phyloP scores from a whole-genome alignment of 495 filamentous ascomycete genomes.

The Podospora comata region DNA sequence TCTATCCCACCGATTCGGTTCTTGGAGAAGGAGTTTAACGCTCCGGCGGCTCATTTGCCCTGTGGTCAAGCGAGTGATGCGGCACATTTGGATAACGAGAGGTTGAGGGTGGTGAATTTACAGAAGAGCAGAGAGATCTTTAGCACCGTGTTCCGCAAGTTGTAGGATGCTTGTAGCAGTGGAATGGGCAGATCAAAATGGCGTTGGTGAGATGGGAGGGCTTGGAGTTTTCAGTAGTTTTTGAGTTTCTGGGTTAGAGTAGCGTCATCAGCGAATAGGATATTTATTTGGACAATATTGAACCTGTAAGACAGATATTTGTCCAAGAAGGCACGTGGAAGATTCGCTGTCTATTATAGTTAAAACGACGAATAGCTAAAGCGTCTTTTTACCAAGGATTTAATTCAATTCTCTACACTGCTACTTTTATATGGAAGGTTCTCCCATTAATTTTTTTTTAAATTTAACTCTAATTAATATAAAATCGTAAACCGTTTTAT shows the following conservation, averaged over 20 bases:
- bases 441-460: no score
- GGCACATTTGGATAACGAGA: slow-evolving; percentile 93
- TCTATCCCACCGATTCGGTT: slow-evolving; percentile 92
- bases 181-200: not conserved
- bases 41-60: slow-evolving; percentile 88
- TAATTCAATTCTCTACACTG: no score
- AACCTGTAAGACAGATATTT: no score
- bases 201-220: not conserved
- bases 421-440: no score
- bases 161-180: slow-evolving; percentile 23
- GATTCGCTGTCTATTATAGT: no score
- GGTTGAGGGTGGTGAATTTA: slow-evolving; percentile 80
- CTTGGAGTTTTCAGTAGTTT: not conserved
- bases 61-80: slow-evolving; percentile 93
- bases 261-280: not conserved
- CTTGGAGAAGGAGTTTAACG: slow-evolving; percentile 89
- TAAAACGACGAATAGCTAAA: no score
- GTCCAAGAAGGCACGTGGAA: no score
- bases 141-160: slow-evolving; percentile 66
- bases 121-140: slow-evolving; percentile 92
- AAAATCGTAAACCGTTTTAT: no score
- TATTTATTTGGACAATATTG: no score
- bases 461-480: no score
- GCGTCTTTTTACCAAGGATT: no score
- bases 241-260: not conserved